Conservation (phyloP, 2,329 filamentous ascomycete species). For the Geoglossum cookeanum region DNA sequence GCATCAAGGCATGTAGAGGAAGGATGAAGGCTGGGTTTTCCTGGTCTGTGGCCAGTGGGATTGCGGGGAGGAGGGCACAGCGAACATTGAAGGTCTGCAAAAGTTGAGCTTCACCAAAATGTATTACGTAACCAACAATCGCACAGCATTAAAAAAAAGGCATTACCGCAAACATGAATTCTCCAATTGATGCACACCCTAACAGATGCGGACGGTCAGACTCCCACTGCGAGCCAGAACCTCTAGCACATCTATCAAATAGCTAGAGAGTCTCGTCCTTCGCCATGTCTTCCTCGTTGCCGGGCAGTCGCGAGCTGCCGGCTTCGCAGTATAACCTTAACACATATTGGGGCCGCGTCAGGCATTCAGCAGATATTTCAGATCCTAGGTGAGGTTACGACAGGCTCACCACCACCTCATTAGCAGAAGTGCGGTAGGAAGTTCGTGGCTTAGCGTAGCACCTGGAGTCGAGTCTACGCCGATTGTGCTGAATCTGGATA, state of each 20-base stretch:
- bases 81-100: too few relatives aligned
- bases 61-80: too few relatives aligned
- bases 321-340: conserved; percentile 79
- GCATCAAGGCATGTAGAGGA: not conserved
- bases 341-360: conserved; percentile 90
- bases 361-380: conserved; percentile 72
- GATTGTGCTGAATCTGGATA: not conserved
- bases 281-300: conserved; percentile 40
- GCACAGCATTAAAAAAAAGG: not conserved
- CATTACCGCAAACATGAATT: too few relatives aligned
- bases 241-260: not conserved
- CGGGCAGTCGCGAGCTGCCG: conserved; percentile 61
- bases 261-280: not conserved
- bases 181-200: too few relatives aligned
- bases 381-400: conserved; percentile 66
- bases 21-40: not conserved
- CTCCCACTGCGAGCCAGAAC: not conserved
- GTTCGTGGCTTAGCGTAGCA: not conserved
- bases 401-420: conserved; percentile 2
- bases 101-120: not conserved
- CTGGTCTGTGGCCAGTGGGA: too few relatives aligned
- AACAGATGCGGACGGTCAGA: not conserved
- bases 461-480: not conserved
- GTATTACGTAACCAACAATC: not conserved
- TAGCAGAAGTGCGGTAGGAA: not conserved